phyloP scores from a whole-genome alignment of 768 basidiomycete genomes.

The Suillus variegatus region DNA sequence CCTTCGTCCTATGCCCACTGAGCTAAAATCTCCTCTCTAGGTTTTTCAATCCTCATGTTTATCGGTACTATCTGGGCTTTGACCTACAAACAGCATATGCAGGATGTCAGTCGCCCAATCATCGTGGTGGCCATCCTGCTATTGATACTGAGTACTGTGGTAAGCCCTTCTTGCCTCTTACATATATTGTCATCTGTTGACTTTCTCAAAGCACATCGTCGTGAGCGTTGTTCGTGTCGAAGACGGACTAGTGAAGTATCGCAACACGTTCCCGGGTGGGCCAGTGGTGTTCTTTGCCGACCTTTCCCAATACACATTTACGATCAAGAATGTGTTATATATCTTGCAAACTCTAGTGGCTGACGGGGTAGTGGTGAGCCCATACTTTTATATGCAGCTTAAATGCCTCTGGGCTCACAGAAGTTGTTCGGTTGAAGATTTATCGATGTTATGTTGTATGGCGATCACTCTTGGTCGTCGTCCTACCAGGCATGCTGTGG shows the following conservation, averaged over 20 bases:
- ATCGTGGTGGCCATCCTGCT: neutral
- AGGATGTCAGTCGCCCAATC: neutral
- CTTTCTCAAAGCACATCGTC: neutral
- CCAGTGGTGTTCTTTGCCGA: neutral
- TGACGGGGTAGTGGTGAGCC: neutral
- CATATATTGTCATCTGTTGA: neutral
- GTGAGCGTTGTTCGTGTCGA: neutral
- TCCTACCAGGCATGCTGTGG: neutral
- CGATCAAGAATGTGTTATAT: neutral
- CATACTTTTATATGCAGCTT: neutral
- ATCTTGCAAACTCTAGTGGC: neutral
- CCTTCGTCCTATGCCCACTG: neutral
- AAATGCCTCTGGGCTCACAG: neutral
- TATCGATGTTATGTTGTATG: neutral
- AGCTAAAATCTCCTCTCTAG: neutral
- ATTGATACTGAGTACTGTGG: neutral
- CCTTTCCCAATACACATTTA: neutral
- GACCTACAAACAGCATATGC: neutral
- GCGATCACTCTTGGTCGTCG: neutral
- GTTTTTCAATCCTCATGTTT: neutral
- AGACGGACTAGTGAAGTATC: neutral
- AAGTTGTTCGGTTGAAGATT: neutral
- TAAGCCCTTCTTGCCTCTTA: neutral
- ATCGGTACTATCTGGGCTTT: neutral
- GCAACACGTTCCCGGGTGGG: neutral